These are phyloP conservation scores for Salix suchowensis DNA, from an alignment of 345 rosid species.

Conservation along the genomic window DNA sequence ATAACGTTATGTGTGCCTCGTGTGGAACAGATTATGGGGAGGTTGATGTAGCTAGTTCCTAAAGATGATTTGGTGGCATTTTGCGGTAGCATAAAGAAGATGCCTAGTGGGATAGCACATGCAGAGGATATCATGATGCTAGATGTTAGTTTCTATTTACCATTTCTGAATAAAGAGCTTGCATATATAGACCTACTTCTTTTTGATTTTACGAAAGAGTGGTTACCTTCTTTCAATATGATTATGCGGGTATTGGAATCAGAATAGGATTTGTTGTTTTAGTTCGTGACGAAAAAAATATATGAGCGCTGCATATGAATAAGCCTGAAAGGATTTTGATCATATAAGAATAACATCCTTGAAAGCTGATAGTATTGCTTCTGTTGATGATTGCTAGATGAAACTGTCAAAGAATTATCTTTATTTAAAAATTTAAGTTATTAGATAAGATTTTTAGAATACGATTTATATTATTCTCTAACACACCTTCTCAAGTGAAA, in stretches of 20 bases:
- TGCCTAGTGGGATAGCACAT: background rate
- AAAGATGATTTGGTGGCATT: conserved; percentile 14
- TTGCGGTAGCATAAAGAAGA: background rate
- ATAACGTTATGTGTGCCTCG: conserved; percentile 11
- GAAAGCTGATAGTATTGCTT: background rate
- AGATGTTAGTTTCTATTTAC: background rate
- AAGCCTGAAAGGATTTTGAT: too few species aligned
- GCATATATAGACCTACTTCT: background rate
- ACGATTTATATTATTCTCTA: too few species aligned
- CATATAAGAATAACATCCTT: background rate
- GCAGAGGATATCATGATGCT: background rate
- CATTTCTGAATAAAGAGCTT: background rate
- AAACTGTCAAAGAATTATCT: too few species aligned
- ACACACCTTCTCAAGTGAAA: too few species aligned
- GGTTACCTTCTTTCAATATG: background rate
- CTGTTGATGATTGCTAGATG: background rate
- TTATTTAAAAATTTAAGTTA: too few species aligned
- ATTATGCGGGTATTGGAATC: background rate
- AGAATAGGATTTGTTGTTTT: background rate
- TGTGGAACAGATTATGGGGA: conserved; percentile 9
- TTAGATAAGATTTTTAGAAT: too few species aligned
- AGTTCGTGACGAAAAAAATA: background rate
- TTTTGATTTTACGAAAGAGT: background rate
- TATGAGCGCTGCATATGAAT: background rate
- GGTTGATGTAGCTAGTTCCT: conserved; percentile 17